Percentiles rank a stretch among this genome's conserved stretches.
Evolutionary conservation across 176 grass and related monocot genomes (phyloP).

Genomic region (Pontederia crassipes): DNA sequence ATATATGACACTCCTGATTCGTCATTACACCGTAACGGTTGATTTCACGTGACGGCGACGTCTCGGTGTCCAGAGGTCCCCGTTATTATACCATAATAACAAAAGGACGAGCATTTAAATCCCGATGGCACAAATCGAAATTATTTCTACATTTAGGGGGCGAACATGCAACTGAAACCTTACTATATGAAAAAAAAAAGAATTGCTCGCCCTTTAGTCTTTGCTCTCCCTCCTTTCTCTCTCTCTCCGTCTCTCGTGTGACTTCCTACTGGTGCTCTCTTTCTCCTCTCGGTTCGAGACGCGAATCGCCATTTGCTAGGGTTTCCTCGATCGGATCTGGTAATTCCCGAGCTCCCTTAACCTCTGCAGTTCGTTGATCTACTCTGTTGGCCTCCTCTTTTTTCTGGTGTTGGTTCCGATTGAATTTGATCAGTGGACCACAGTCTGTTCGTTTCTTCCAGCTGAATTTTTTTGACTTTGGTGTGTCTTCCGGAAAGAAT

Average conservation of each 20-base stretch:
- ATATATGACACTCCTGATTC: no score
- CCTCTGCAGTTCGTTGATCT: no score
- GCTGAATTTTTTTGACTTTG: conserved; percentile 18
- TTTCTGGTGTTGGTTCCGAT: neutral
- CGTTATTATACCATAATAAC: neutral
- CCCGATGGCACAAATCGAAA: conserved; percentile 9
- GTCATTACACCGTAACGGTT: neutral
- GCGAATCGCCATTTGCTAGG: conserved; percentile 15
- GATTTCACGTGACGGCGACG: conserved; percentile 16
- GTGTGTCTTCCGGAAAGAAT: conserved; percentile 19
- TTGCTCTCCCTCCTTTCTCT: neutral
- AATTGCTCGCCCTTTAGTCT: neutral
- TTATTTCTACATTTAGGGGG: neutral
- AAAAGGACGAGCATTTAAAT: neutral
- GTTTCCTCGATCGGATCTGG: conserved; percentile 39
- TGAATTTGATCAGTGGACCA: conserved; percentile 15
- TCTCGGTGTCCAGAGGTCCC: neutral
- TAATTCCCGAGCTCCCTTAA: neutral
- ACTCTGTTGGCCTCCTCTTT: conserved; percentile 11
- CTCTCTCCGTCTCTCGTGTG: neutral
- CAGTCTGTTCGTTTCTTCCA: conserved; percentile 17
- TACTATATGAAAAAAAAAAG: conserved; percentile 23
- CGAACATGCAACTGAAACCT: neutral
- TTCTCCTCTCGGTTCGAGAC: neutral
- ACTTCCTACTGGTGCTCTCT: neutral